phyloP scores from a whole-genome alignment of 805 yeast genomes.

The Saccharomycopsis sp. region DNA sequence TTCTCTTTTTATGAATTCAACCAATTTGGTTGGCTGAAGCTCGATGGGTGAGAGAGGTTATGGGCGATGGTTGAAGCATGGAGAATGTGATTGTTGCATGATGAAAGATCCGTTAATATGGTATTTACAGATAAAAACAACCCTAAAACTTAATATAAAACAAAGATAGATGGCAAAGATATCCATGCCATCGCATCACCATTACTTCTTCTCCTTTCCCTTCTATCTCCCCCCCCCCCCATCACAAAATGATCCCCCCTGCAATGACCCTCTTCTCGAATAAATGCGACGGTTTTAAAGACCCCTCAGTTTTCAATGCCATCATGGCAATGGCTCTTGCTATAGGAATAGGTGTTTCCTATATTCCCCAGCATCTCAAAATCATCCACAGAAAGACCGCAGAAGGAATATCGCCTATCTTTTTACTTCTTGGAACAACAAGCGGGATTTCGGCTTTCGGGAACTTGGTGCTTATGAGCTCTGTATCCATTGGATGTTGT shows the following conservation, averaged over 20 bases:
- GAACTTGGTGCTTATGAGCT: constrained; percentile 57
- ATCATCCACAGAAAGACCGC: constrained; percentile 54
- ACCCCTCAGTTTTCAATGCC: constrained; percentile 47
- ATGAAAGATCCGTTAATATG: no score
- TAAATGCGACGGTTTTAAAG: constrained; percentile 37
- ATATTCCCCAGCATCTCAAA: constrained; percentile 67
- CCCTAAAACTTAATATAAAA: no score
- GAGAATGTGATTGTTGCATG: no score
- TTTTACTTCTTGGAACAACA: constrained; percentile 60
- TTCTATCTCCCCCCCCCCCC: no score
- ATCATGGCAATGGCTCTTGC: constrained; percentile 48
- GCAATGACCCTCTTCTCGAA: no score
- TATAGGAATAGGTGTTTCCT: constrained; percentile 61
- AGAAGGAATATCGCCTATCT: constrained; percentile 73
- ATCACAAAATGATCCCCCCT: no score
- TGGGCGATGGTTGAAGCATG: not conserved
- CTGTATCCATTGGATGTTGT: constrained; percentile 61
- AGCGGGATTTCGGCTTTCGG: constrained; percentile 63
- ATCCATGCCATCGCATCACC: no score
- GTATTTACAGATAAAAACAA: no score
- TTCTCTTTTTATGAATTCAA: constrained; percentile 2
- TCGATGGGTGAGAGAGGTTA: not conserved
- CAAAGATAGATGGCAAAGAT: no score
- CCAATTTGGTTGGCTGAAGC: constrained; percentile 6
- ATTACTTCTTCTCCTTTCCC: no score